A percentile compares a stretch with the other conserved stretches of the same genome.
phyloP scores from a whole-genome alignment of 2,329 filamentous ascomycete genomes.

The Sarocladium strictum region DNA sequence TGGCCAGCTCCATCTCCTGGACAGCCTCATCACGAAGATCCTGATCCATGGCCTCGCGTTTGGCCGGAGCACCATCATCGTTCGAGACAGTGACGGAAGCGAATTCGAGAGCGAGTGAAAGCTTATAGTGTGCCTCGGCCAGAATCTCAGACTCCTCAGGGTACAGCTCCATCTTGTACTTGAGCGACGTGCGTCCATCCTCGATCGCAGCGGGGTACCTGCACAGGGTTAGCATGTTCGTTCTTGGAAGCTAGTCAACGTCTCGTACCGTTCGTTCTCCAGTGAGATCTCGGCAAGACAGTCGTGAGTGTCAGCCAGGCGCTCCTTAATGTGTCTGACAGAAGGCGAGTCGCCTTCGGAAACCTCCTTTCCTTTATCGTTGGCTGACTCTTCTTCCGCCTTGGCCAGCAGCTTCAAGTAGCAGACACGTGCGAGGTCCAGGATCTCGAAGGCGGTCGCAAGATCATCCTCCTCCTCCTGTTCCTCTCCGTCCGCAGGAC shows the following conservation, averaged over 20 bases:
- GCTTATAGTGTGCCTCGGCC: conserved; percentile 93
- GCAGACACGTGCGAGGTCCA: conserved; percentile 70
- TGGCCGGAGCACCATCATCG: conserved; percentile 37
- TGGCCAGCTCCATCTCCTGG: conserved; percentile 65
- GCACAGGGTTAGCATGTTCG: conserved; percentile 10
- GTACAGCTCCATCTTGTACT: conserved; percentile 73
- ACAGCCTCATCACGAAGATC: conserved; percentile 65
- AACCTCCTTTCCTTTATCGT: conserved; percentile 37
- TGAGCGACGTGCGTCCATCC: conserved; percentile 72
- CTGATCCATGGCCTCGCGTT: conserved; percentile 56
- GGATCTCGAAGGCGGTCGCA: conserved; percentile 74
- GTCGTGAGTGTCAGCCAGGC: conserved; percentile 88
- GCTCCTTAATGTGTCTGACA: conserved; percentile 66
- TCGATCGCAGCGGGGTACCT: conserved; percentile 80
- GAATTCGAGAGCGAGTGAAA: conserved; percentile 91
- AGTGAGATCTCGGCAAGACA: conserved; percentile 94
- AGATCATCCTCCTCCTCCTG: conserved; percentile 63
- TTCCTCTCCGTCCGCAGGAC: conserved; percentile 29
- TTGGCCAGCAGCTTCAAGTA: conserved; percentile 50
- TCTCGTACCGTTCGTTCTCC: conserved; percentile 73
- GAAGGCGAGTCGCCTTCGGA: conserved; percentile 33
- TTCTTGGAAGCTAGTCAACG: background rate
- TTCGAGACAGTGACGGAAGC: conserved; percentile 66
- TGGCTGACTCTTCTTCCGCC: conserved; percentile 26
- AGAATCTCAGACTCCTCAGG: conserved; percentile 76